phyloP scores from a whole-genome alignment of 2,329 filamentous ascomycete species.

The Colletotrichum costaricense region DNA sequence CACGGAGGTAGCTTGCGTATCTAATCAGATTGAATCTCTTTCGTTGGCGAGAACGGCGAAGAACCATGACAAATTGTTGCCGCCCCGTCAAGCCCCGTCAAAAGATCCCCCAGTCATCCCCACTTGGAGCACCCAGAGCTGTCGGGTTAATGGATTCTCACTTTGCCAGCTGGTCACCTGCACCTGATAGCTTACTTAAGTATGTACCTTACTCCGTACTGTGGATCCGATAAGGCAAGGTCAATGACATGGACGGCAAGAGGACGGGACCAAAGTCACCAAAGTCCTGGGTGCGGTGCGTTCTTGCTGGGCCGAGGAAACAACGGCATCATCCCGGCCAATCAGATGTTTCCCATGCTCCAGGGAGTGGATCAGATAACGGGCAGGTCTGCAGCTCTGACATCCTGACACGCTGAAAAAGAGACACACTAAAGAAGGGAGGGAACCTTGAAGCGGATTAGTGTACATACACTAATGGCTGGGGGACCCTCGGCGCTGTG shows the following conservation, averaged over 20 bases:
- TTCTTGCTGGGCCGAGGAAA: slow-evolving; percentile 3
- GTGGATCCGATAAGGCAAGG: not conserved
- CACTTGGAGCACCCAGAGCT: not conserved
- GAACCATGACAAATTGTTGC: slow-evolving; percentile 24
- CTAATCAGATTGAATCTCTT: slow-evolving; percentile 33
- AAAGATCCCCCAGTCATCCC: not conserved
- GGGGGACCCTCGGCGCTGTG: slow-evolving; percentile 3
- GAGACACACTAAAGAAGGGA: not conserved
- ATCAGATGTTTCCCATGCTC: not conserved
- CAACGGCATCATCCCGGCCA: not conserved
- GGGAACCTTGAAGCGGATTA: not conserved
- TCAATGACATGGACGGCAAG: not conserved
- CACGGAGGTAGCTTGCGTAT: slow-evolving; percentile 8
- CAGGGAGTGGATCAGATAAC: slow-evolving; percentile 12
- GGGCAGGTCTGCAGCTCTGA: not conserved
- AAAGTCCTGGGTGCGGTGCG: not conserved
- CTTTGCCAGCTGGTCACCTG: not conserved
- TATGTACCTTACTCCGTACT: too few species aligned
- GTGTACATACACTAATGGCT: not conserved
- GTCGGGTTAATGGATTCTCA: not conserved
- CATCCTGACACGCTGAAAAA: not conserved
- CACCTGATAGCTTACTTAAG: not conserved
- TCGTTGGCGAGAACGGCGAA: not conserved
- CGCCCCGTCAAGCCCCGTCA: not conserved
- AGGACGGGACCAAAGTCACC: not conserved